Evolutionary conservation across 805 yeast genomes (phyloP).

Genomic region (Metschnikowia proteae): DNA sequence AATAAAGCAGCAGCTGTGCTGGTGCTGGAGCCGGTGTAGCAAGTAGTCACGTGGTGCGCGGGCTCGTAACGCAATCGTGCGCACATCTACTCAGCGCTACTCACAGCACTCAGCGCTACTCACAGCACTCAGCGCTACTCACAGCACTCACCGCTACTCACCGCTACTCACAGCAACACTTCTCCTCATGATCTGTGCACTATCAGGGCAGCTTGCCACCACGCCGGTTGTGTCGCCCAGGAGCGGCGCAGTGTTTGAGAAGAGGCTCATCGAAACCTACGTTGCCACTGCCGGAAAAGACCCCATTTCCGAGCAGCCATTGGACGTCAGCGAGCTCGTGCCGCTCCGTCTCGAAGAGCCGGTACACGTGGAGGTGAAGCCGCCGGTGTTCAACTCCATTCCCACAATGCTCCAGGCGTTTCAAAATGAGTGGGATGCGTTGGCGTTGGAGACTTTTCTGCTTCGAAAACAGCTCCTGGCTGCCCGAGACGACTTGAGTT

Average conservation of each 20-base stretch:
- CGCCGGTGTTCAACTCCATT: conserved; percentile 58
- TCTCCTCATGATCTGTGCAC: conserved; percentile 22
- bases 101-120: too few species aligned
- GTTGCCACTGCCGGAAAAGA: conserved; percentile 64
- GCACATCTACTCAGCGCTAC: too few species aligned
- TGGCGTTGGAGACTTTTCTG: conserved; percentile 75
- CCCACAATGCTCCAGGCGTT: conserved; percentile 73
- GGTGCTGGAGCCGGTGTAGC: too few species aligned
- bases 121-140: too few species aligned
- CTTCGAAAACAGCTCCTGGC: conserved; percentile 66
- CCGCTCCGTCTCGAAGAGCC: conserved; percentile 13
- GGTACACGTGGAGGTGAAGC: conserved; percentile 35
- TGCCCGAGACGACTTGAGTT: conserved; percentile 68
- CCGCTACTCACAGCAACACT: neutral
- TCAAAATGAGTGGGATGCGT: conserved; percentile 88
- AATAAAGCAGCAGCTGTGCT: too few species aligned
- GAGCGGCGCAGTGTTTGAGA: conserved; percentile 71
- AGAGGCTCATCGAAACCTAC: conserved; percentile 54
- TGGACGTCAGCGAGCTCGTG: conserved; percentile 51
- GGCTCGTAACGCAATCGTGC: too few species aligned
- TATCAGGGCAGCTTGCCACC: conserved; percentile 69
- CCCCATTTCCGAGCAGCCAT: conserved; percentile 67
- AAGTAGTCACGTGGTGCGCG: too few species aligned
- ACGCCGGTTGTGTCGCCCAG: conserved; percentile 73
- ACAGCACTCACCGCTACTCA: too few species aligned